These are phyloP conservation scores for Clavulina sp. DNA, from an alignment of 768 basidiomycete genomes.

Conservation along the genomic window DNA sequence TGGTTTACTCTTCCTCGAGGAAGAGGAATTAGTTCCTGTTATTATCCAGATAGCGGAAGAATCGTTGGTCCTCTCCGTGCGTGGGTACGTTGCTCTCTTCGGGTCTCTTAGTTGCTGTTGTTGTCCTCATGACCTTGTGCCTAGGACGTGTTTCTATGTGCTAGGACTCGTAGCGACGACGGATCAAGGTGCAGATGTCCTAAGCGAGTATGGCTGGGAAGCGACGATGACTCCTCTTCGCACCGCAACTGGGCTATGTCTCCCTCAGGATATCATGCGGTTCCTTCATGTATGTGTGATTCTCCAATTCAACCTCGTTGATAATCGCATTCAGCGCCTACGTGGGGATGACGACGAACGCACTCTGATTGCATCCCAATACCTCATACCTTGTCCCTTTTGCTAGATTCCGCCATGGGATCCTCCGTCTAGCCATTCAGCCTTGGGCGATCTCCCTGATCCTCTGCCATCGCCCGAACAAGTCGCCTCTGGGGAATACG, in stretches of 20 bases:
- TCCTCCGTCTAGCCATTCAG: conserved; percentile 19
- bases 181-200: conserved; percentile 76
- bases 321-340: background rate
- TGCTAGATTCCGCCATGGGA: conserved; percentile 60
- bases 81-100: conserved; percentile 51
- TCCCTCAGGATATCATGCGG: conserved; percentile 66
- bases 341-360: no score
- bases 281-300: conserved; percentile 51
- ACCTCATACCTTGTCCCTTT: background rate
- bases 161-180: conserved; percentile 86
- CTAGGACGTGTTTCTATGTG: conserved; percentile 90
- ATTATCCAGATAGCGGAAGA: conserved; percentile 84
- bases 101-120: background rate
- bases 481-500: no score
- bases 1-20: conserved; percentile 88
- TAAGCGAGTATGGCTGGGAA: conserved; percentile 89
- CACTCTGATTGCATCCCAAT: no score
- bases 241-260: conserved; percentile 73
- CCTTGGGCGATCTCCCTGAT: no score
- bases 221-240: conserved; percentile 77
- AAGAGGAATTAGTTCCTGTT: conserved; percentile 81
- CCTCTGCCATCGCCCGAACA: conserved; percentile 18
- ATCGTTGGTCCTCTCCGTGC: conserved; percentile 74
- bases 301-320: background rate
- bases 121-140: background rate